Evolutionary conservation across 2,329 filamentous ascomycete species (phyloP), one percentile per base, ranked within the genome.

Genomic region (Trichoderma aggressivum): DNA sequence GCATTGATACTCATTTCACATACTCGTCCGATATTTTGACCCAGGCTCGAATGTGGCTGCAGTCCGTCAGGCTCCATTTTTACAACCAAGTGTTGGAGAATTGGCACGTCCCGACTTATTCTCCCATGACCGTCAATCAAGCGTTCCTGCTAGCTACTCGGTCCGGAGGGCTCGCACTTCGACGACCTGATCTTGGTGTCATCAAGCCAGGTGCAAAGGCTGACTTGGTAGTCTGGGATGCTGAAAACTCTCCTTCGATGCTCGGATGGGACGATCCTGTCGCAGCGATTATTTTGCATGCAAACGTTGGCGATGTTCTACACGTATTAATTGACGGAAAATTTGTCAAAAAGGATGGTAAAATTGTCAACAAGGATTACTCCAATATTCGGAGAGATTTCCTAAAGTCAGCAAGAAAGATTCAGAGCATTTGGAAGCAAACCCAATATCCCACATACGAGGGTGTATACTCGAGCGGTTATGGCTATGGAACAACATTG

Each of bases 91-190:
- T 84, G 0, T 74, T 86, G 11, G 73, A 80, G 0, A 73, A 75
- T 0, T 85, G 83, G 80, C 72, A 81, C 16, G 74, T 88, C 2
- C 85, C 86, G 0, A 73, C 73, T 3, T 82, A 78, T 30, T 88
- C 82, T 71, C 86, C 87, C 8, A 70, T 70, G 68, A 64, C 59
- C 30, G 59, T 64, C 60, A 70, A 86, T 36, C 86, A 90, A 75
- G 87, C 86, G 0, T 89, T 89, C 74, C 78, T 85, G 26, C 81
- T 89, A 18, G 84, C 85, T 0, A 90, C 87, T 0, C 81, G 86
- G 2, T 80, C 82, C 5, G 87, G 87, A 1, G 87, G 80, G 0
- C 82, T 86, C 1, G 85, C 87, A 0, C 79, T 89, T 3, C 81
- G 85, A 12, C 80, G 86, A 0, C 77, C 80, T 0, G 87, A 89